These are phyloP conservation scores for Solanum virginianum DNA, from an alignment of 257 asterid genomes.

Conservation along the genomic window DNA sequence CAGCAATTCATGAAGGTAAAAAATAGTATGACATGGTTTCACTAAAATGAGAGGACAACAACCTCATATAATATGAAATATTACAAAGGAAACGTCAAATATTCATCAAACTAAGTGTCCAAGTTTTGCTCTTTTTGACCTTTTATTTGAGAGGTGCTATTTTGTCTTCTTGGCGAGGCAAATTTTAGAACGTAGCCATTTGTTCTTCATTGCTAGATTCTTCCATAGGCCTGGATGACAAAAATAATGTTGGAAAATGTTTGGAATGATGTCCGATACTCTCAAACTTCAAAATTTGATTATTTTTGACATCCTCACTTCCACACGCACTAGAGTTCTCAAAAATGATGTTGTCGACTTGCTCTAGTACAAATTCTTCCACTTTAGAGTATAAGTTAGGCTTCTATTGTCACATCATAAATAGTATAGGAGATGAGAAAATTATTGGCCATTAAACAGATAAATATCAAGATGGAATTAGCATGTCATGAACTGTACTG, in stretches of 20 bases:
- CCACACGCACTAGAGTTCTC: no score
- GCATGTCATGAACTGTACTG: no score
- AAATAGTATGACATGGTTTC: not conserved
- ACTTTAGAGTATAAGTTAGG: not conserved
- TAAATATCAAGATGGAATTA: not conserved
- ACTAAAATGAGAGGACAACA: not conserved
- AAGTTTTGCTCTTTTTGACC: not conserved
- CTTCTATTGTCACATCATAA: not conserved
- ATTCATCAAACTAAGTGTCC: not conserved
- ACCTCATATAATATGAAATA: not conserved
- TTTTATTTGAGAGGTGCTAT: not conserved
- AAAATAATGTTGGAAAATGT: no score
- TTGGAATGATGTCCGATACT: no score
- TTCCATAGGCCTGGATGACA: no score
- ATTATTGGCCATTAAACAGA: not conserved
- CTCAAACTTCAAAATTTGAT: no score
- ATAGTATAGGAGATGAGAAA: not conserved
- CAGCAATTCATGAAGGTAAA: not conserved
- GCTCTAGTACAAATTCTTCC: not conserved
- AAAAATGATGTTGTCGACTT: no score
- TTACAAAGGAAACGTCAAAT: not conserved
- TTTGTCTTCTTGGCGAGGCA: not conserved
- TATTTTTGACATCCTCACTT: no score
- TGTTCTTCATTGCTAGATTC: no score
- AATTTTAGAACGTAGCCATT: no score